A percentile compares a stretch with the other conserved stretches of the same genome.
These are phyloP conservation scores for Paxillus involutus DNA, from an alignment of 768 basidiomycete genomes.

Conservation along the genomic window DNA sequence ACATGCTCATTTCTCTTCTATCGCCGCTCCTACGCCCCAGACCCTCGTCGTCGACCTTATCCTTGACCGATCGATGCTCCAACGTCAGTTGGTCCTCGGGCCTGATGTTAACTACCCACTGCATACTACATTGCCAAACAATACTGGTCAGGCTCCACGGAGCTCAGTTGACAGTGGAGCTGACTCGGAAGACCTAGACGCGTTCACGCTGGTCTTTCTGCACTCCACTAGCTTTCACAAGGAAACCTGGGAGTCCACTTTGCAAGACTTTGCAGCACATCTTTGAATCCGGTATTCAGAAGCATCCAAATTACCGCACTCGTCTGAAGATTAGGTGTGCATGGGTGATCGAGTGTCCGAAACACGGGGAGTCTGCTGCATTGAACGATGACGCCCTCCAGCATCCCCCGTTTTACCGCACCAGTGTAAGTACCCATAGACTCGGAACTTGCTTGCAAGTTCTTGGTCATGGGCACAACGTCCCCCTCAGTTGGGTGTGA, in stretches of 20 bases:
- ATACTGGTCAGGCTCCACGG: constrained; percentile 44
- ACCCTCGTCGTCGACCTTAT: no score
- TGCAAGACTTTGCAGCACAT: no score
- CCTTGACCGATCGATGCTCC: constrained; percentile 11
- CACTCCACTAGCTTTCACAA: constrained; percentile 77
- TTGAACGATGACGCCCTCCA: constrained; percentile 52
- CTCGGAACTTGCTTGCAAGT: constrained; percentile 1
- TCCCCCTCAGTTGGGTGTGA: constrained; percentile 55
- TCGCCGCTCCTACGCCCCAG: no score
- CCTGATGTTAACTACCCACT: constrained; percentile 47
- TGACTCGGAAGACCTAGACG: constrained; percentile 38
- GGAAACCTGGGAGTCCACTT: constrained; percentile 68
- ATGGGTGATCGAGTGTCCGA: constrained; percentile 72
- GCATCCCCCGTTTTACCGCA: constrained; percentile 41
- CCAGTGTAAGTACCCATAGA: constrained; percentile 39
- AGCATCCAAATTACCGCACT: not conserved
- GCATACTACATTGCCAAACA: constrained; percentile 56
- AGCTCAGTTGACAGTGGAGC: constrained; percentile 34
- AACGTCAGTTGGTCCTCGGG: constrained; percentile 32
- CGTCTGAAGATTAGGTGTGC: constrained; percentile 36
- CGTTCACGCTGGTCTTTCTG: constrained; percentile 55
- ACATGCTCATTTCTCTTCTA: no score
- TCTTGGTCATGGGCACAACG: not conserved
- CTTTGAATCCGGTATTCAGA: not conserved
- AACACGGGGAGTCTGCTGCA: constrained; percentile 62